Base-by-base conservation (phyloP, 2,329 filamentous ascomycete genomes). In the Cordyceps farinosa region DNA sequence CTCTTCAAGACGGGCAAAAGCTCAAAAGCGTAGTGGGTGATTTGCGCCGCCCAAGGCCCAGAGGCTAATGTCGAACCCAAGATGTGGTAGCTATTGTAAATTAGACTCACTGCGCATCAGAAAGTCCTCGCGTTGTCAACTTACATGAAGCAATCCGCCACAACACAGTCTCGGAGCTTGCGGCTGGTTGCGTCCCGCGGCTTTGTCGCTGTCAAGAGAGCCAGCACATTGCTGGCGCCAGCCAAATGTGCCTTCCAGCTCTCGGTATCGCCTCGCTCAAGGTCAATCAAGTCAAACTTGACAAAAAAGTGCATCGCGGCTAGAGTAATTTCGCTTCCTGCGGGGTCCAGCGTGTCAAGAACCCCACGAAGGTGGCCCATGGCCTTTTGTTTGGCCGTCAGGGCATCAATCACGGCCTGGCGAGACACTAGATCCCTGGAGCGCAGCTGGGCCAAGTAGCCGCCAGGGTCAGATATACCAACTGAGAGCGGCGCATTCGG, bases 291-390 rank as follows among this genome's bases (percentile, higher is more conserved):
- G 57, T 82, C 75, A 64, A 83, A 80, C 64, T 81, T 81, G 70
- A 83, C 75, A 63, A 82, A 82, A 69, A 82, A 82, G 56, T 82
- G 75, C 63, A 81, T 77, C 1, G 80, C 79, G 9, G 80, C 80
- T 17, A 82, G 71, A 34, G 80, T 71, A 38, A 81, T 77, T 65
- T 82, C 79, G 52, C 75, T 78, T n/a, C 77, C 78, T 1, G 72
- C 75, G 7, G 75, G 70, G 59, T 78, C 73, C 45, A 74, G 68
- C 22, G 75, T 73, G 27, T 77, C 73, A 11, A 82, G 71, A 15
- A 79, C 74, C 30, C 67, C 68, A 48, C 77, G 76, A 22, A 82
- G 70, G 60, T 77, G 75, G 65, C 72, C 75, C 68, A 82, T 80
- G 47, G 79, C 79, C 67, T 75, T 76, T 68, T 82, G 78, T 66